phyloP scores from a whole-genome alignment of 768 basidiomycete species.

The Russula ochroleuca region DNA sequence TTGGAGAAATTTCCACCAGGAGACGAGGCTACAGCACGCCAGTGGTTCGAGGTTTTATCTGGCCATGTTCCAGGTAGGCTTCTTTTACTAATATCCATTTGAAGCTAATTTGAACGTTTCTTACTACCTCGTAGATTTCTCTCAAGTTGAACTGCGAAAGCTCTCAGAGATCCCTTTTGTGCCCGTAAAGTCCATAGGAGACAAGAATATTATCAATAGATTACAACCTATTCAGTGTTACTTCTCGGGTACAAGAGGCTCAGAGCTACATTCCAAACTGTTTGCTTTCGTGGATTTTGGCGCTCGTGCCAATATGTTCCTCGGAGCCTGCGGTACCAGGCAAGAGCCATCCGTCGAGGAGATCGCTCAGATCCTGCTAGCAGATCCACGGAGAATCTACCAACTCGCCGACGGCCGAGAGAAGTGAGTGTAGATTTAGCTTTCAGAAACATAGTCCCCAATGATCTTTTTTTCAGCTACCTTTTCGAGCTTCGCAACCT shows the following conservation, averaged over 20 bases:
- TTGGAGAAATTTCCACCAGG: slow-evolving; percentile 58
- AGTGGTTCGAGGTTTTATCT: slow-evolving; percentile 67
- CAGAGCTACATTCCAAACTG: slow-evolving; percentile 69
- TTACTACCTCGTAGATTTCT: slow-evolving; percentile 48
- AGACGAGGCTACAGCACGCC: slow-evolving; percentile 48
- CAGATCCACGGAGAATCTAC: slow-evolving; percentile 68
- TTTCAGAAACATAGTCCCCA: neutral
- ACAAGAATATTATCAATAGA: slow-evolving; percentile 23
- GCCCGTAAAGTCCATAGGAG: slow-evolving; percentile 45
- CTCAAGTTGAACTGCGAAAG: slow-evolving; percentile 46
- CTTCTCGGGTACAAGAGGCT: slow-evolving; percentile 49
- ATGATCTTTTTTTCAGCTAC: slow-evolving; percentile 49
- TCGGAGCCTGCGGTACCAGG: slow-evolving; percentile 82
- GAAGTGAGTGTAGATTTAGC: slow-evolving; percentile 45
- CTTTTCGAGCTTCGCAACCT: slow-evolving; percentile 78
- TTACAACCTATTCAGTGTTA: slow-evolving; percentile 66
- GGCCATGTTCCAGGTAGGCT: slow-evolving; percentile 55
- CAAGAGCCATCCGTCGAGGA: slow-evolving; percentile 85
- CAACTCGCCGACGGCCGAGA: slow-evolving; percentile 62
- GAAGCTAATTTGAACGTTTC: neutral
- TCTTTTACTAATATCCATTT: neutral
- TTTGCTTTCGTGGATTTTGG: slow-evolving; percentile 93
- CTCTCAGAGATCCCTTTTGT: slow-evolving; percentile 64
- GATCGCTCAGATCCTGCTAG: slow-evolving; percentile 63
- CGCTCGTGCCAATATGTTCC: slow-evolving; percentile 70